Conservation (phyloP, 176 grass and related monocot species). For the Oryza rufipogon region DNA sequence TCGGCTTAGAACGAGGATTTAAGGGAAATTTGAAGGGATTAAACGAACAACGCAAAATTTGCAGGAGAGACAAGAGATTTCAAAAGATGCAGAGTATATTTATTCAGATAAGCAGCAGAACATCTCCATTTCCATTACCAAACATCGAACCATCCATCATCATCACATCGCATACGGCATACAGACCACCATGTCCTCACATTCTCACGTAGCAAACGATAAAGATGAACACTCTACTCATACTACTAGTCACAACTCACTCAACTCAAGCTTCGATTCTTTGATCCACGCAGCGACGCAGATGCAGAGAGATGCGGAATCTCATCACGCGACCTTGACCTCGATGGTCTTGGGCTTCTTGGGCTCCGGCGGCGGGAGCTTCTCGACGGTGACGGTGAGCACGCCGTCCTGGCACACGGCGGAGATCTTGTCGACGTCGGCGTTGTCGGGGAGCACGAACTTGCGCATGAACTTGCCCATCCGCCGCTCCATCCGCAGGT, state of each 20-base stretch:
- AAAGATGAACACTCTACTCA: background rate
- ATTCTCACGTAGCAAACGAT: background rate
- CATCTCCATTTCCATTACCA: background rate
- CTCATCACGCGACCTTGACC: conserved; percentile 60
- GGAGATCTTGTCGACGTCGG: conserved; percentile 63
- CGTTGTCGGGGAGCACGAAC: conserved; percentile 70
- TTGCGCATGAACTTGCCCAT: conserved; percentile 92
- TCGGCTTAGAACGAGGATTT: too few relatives aligned
- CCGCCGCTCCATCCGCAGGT: conserved; percentile 74
- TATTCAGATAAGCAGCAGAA: conserved; percentile 23
- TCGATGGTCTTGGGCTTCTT: conserved; percentile 91
- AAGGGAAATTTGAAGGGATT: too few relatives aligned
- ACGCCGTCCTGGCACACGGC: conserved; percentile 71
- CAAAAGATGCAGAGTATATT: background rate
- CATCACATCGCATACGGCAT: background rate
- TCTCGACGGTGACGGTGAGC: conserved; percentile 62
- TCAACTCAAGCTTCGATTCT: background rate
- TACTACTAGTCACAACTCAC: background rate
- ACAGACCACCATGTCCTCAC: background rate
- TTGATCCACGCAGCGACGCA: background rate
- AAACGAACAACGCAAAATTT: too few relatives aligned
- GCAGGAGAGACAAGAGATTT: too few relatives aligned
- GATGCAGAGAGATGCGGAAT: background rate
- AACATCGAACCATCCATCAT: background rate
- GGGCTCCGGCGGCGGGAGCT: conserved; percentile 75